Base-by-base conservation (phyloP, 176 grass and related monocot genomes). In the Thinopyrum elongatum region DNA sequence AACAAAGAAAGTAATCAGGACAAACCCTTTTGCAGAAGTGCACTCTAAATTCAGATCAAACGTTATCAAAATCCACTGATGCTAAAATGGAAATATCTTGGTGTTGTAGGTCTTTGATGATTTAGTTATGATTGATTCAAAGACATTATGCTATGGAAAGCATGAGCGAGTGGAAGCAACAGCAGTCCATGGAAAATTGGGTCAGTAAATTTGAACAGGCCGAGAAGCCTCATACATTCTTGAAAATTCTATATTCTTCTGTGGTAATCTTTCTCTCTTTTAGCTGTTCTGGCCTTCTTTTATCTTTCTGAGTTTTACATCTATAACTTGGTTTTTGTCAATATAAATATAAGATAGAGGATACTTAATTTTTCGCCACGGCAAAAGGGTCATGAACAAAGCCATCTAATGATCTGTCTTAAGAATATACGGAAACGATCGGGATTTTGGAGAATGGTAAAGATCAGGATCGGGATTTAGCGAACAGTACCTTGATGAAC, bases 401-500 rank as follows among this genome's bases (percentile, higher is more conserved):
- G n/a, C 47, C 21, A 76, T 80, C 11, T 74, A 78, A 77, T 51
- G 7, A 75, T 64, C 38, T 21, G 25, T 71, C 17, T 30, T 72
- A 39, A 55, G 8, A 31, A 77, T 60, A 55, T 26, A 55, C n/a
- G 25, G 68, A 39, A 61, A 80, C 65, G 3, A 47, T 55, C 38
- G 62, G 35, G 60, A 35, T 27, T 60, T 61, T 36, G 64, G 64
- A 63, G 49, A 53, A 53, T 53, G 49, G 5, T 53, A 53, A 53
- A 62, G 53, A 75, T 26, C 8, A 26, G 23, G 49, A 53, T 53
- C 49, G 16, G 49, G 15, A 53, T 53, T 19, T 53, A 53, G 21
- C 4, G 31, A 62, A 28, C 36, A 76, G 49, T 84, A 99, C 97
- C 97, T 94, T 99, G 66, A 99, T 94, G 75, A 93, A 94, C 89